Evolutionary conservation across 2,329 filamentous ascomycete species (phyloP), one percentile per base, ranked within the genome.

Genomic region (Penicillium nordicum): DNA sequence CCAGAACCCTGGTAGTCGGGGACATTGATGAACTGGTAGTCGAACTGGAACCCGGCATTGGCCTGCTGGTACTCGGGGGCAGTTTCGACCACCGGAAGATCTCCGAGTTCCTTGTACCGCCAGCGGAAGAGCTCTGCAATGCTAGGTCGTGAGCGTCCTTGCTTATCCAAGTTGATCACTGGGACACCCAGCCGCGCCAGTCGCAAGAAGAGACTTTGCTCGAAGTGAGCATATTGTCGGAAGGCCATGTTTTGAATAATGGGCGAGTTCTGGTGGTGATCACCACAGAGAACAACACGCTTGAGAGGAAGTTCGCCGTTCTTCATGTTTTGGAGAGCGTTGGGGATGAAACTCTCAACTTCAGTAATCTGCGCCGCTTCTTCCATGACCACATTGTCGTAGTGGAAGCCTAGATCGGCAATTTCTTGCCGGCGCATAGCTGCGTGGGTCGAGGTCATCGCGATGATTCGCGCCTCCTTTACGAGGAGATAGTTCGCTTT

Each of bases 341-440:
- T 80, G 0, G 94, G 94, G 61, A 99, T 91, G 75, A 99, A 97
- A 62, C 91, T 96, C 72, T 99, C 94, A 44, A 97, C 89, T 73
- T 99, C 94, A 0, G 93, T 99, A 69, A 99, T 93, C 70, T 99
- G 94, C 12, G 94, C 94, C 5, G 94, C 93, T 80, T 99, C 94
- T 78, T 99, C 94, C 89, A 99, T 97, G 51, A 99, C 83, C 12
- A 99, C 89, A 62, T 96, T 99, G 78, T 97, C 92, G 68, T 99
- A 99, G 65, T 91, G 90, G 76, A 99, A 99, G 16, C 92, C 92
- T n/a, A 97, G 82, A 16, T 84, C 82, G 0, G 91, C 88, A 66
- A 99, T 97, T 67, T 97, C 93, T 61, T 90, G 86, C 60, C 93
- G 83, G 59, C 92, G 86, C 83, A 99, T 99, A 1, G 94, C 94